Evolutionary conservation across 768 basidiomycete species (phyloP), one percentile per base, ranked within the genome.

Genomic region (Lactarius hengduanensis): DNA sequence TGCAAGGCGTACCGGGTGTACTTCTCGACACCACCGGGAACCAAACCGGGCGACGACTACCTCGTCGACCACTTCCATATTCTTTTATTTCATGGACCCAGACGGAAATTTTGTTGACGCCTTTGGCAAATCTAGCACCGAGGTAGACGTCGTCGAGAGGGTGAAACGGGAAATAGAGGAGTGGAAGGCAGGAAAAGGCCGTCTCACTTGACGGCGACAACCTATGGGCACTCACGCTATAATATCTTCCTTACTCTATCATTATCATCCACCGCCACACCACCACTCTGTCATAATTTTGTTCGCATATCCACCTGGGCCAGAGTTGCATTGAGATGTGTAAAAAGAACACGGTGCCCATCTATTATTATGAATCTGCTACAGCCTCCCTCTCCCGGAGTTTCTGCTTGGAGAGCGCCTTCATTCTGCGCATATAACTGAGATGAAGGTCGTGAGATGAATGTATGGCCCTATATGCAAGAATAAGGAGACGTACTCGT

Each of bases 1-100:
- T 98, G 96, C 83, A 96, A 94, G 76, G 87, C 91, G 32, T 99
- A 96, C 77, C 90, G 97, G 47, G 97, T 99, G 50, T 99, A 99
- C 78, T 99, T 99, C 81, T 97, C 94, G 7, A 98, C 96, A 5
- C 92, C 92, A 2, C 93, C 93, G 11, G 79, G 91, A 72, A 91
- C 94, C 2, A 89, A 93, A 72, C 85, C 90, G 18, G 86, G 83
- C 10, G 96, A 94, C 59, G 97, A 99, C 79, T 99, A 98, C 76
- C 86, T 99, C 54, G 97, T 99, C 40, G 97, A 98, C 78, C 90
- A 92, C 76, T 94, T 94, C 92, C 50, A 96, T 97, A 76, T 98
- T 94, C 78, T 92, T 99, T 71, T 99, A 99, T 78, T 84, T 99
- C 41, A 97, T 99, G 94, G 95, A 98, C 73, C 96, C 97, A 1